Conservation (phyloP, 345 rosid genomes). For the Corchorus capsularis region DNA sequence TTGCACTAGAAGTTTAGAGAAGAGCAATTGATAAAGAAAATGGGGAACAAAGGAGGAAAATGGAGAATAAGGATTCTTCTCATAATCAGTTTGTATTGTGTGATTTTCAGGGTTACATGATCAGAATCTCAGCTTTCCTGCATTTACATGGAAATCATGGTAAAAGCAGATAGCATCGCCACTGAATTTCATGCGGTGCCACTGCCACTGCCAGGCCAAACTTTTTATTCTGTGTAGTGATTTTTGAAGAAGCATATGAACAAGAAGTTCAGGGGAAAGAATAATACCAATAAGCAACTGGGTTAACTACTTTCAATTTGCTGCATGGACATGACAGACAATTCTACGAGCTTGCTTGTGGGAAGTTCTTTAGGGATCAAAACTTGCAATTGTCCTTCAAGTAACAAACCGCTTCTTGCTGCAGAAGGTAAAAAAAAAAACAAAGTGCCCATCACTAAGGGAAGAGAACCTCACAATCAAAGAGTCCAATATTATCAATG, state of each 20-base stretch:
- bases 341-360: not conserved
- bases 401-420: conserved; percentile 81
- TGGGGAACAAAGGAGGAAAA: not conserved
- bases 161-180: not conserved
- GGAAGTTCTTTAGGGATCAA: conserved; percentile 27
- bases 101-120: not conserved
- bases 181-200: not conserved
- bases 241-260: not conserved
- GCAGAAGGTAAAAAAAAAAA: conserved; percentile 35
- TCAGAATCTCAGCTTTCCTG: not conserved
- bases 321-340: not conserved
- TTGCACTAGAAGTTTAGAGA: not conserved
- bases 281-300: not conserved
- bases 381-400: conserved; percentile 76
- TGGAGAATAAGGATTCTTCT: not conserved
- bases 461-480: too few relatives aligned
- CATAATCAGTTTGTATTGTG: too few relatives aligned
- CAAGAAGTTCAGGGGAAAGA: not conserved
- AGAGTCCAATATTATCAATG: too few relatives aligned
- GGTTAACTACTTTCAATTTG: not conserved
- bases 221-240: not conserved
- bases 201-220: not conserved
- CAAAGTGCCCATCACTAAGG: not conserved
- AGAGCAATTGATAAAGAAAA: not conserved
- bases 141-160: not conserved